phyloP scores from a whole-genome alignment of 176 grass and related monocot genomes.

The Ampelocalamus luodianensis region DNA sequence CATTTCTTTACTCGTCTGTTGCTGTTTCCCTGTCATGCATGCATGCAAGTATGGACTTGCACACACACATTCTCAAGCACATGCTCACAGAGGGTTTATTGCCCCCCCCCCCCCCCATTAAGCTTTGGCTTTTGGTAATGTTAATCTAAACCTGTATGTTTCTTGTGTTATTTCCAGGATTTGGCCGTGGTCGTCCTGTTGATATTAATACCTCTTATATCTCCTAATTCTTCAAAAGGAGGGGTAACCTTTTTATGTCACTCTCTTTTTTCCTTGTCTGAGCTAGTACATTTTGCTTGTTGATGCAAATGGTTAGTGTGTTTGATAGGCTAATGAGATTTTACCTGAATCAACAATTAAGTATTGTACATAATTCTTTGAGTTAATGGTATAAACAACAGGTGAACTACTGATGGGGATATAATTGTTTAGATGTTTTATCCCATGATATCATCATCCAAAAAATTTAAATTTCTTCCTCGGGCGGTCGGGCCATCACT shows the following conservation, averaged over 20 bases:
- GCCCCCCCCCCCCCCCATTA: neutral
- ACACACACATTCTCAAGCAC: too few relatives aligned
- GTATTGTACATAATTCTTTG: constrained; percentile 1
- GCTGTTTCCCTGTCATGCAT: too few relatives aligned
- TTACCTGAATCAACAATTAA: neutral
- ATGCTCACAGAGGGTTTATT: neutral
- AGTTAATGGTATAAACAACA: constrained; percentile 8
- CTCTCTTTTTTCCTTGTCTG: constrained; percentile 17
- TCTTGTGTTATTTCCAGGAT: constrained; percentile 62
- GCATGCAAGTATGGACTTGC: too few relatives aligned
- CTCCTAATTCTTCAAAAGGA: constrained; percentile 99
- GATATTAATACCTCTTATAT: constrained; percentile 97
- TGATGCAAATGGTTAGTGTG: constrained; percentile 22
- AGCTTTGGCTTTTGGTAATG: constrained; percentile 23
- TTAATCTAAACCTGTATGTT: constrained; percentile 28
- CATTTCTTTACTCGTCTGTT: too few relatives aligned
- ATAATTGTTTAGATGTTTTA: neutral
- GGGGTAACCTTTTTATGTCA: constrained; percentile 78
- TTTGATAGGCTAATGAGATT: neutral
- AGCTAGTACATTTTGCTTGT: constrained; percentile 35
- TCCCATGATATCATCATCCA: neutral
- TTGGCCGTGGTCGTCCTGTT: constrained; percentile 95
- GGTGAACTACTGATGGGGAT: neutral
- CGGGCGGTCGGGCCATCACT: neutral
- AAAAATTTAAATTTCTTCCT: neutral